A percentile compares a stretch with the other conserved stretches of the same genome.
Conservation (phyloP, 331 rosid species). For the Rhamnella rubrinervis region DNA sequence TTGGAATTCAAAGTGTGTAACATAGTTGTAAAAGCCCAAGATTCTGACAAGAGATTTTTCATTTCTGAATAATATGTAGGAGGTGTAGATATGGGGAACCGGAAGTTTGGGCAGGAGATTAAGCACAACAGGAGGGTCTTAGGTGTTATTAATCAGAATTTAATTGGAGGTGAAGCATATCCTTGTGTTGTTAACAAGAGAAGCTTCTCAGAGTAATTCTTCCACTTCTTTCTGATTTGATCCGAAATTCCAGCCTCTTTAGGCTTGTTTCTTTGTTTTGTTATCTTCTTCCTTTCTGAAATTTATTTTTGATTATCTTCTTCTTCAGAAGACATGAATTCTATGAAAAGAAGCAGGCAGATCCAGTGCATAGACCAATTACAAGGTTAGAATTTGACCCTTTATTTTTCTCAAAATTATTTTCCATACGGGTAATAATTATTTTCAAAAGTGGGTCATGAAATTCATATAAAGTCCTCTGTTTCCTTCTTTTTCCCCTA, state of each 20-base stretch:
- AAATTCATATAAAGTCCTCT: no score
- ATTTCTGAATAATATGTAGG: slow-evolving; percentile 27
- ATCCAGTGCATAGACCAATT: slow-evolving; percentile 87
- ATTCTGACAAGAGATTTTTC: slow-evolving; percentile 11
- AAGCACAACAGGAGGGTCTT: slow-evolving; percentile 63
- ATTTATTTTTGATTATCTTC: slow-evolving; percentile 1
- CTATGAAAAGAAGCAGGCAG: slow-evolving; percentile 82
- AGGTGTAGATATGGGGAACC: slow-evolving; percentile 44
- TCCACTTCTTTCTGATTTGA: background rate
- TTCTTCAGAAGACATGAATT: slow-evolving; percentile 51
- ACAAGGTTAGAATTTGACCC: slow-evolving; percentile 56
- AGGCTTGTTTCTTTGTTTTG: background rate
- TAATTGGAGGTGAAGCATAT: slow-evolving; percentile 53
- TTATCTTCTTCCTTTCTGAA: background rate
- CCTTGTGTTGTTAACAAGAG: slow-evolving; percentile 92
- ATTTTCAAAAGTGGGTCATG: no score
- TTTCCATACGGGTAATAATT: background rate
- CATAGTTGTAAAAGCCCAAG: background rate
- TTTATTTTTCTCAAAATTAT: background rate
- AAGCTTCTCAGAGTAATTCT: slow-evolving; percentile 56
- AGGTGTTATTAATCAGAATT: slow-evolving; percentile 55
- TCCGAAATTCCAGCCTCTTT: background rate
- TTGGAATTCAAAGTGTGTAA: slow-evolving; percentile 15
- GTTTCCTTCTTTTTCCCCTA: background rate
- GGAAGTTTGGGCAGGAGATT: slow-evolving; percentile 48